Base-by-base conservation (phyloP, 1,139 yeast genomes). In the Scheffersomyces insectosa region DNA sequence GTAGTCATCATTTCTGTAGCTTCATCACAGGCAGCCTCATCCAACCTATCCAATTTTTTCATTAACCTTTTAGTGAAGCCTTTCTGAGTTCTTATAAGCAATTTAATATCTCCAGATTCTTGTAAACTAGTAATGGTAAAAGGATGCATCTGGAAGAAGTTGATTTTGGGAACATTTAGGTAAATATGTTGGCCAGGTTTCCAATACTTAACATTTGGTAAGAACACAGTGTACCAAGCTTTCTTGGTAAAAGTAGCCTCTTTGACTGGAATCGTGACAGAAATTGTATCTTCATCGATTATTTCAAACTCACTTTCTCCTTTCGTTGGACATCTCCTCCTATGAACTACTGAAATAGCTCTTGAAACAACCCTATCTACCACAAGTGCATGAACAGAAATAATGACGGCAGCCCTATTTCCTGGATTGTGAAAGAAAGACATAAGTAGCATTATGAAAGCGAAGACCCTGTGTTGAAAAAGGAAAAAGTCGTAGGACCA, bases 121-220 rank as follows among this genome's bases (percentile, higher is more conserved):
- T 72, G 59, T 16, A 69, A 50, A 42, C 72, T 68, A 1, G 72
- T 59, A 39, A 74, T 68, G 7, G 77, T 69, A 50, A 74, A 74
- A 2, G 79, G 79, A 49, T 74, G 79, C 46, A 62, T 63, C 47
- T 72, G 77, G 38, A 70, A 52, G 6, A 50, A 47, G 14, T 61
- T 59, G n/a, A 72, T 65, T 43, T 62, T 63, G 7, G 63, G 54
- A 3, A 73, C 73, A 37, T 62, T 66, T 28, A 74, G 55, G 40
- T 59, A 66, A 5, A 70, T 63, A 52, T 73, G 75, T 51, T 69
- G 76, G 1, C 79, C 79, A 0, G 77, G 65, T 41, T 62, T 62
- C 79, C 79, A 74, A 15, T 60, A 59, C 28, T 72, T 66, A 13
- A 63, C 50, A 15, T 61, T 56, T 20, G 76, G 76, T 32, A 70